Percentiles rank a stretch among this genome's conserved stretches.
These are phyloP conservation scores for Kregervanrija pseudodelftensis DNA, from an alignment of 805 yeast species.

Conservation along the genomic window DNA sequence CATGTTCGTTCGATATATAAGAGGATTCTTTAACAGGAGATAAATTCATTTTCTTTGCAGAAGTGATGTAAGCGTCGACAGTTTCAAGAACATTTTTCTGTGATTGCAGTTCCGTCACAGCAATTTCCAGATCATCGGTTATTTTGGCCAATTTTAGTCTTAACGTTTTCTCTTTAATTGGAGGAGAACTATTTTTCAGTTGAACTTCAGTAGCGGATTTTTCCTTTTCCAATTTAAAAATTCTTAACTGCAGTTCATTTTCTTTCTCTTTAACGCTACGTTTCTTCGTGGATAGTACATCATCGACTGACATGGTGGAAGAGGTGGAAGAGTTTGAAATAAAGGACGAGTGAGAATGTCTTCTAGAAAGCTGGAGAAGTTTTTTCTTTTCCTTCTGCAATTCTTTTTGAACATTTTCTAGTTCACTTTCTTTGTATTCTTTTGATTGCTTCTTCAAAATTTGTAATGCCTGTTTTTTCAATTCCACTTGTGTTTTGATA, in stretches of 20 bases:
- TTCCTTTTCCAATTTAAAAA: too few relatives aligned
- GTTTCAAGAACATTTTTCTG: slow-evolving; percentile 12
- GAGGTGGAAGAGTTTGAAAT: slow-evolving; percentile 2
- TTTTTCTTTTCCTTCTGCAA: not conserved
- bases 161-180: not conserved
- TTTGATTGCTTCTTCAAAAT: slow-evolving; percentile 6
- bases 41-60: slow-evolving; percentile 7
- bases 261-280: slow-evolving; percentile 1
- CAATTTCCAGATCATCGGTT: slow-evolving; percentile 9
- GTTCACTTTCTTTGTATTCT: slow-evolving; percentile 1
- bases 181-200: too few relatives aligned
- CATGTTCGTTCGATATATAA: too few relatives aligned
- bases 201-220: too few relatives aligned
- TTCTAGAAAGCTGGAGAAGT: not conserved
- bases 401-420: not conserved
- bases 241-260: not conserved
- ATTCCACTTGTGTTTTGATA: slow-evolving; percentile 8
- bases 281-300: slow-evolving; percentile 5
- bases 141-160: slow-evolving; percentile 1
- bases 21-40: slow-evolving; percentile 2
- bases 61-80: slow-evolving; percentile 10
- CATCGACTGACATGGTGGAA: slow-evolving; percentile 10
- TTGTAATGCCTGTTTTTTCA: slow-evolving; percentile 6
- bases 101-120: slow-evolving; percentile 7
- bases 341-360: slow-evolving; percentile 1